phyloP scores from a whole-genome alignment of 805 yeast species.

The Ogataea trehalophila region DNA sequence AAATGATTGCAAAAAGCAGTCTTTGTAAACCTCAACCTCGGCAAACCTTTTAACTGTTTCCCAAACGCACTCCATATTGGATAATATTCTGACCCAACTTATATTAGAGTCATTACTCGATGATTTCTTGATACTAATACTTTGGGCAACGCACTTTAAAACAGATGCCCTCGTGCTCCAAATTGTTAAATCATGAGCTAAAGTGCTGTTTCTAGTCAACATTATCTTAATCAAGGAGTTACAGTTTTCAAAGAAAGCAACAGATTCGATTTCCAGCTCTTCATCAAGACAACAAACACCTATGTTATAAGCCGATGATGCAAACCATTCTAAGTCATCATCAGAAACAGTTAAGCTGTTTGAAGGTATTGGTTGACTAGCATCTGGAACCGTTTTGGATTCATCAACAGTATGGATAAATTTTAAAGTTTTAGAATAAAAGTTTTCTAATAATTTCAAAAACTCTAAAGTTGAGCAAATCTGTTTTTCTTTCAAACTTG shows the following conservation, averaged over 20 bases:
- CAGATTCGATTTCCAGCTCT: background rate
- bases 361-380: background rate
- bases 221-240: background rate
- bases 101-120: background rate
- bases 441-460: background rate
- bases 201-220: too few relatives aligned
- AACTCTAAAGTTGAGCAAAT: background rate
- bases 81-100: background rate
- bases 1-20: background rate
- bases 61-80: background rate
- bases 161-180: background rate
- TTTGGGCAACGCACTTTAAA: background rate
- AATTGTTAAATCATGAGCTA: background rate
- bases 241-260: background rate
- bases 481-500: background rate
- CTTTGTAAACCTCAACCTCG: background rate
- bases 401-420: background rate
- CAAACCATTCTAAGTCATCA: slow-evolving; percentile 2
- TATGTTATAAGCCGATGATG: background rate
- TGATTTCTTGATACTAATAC: background rate
- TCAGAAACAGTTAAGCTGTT: slow-evolving; percentile 2
- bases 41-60: background rate
- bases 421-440: slow-evolving; percentile 1
- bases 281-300: background rate
- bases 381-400: background rate